Conservation (phyloP, 768 basidiomycete genomes). For the Lactarius akahatsu region DNA sequence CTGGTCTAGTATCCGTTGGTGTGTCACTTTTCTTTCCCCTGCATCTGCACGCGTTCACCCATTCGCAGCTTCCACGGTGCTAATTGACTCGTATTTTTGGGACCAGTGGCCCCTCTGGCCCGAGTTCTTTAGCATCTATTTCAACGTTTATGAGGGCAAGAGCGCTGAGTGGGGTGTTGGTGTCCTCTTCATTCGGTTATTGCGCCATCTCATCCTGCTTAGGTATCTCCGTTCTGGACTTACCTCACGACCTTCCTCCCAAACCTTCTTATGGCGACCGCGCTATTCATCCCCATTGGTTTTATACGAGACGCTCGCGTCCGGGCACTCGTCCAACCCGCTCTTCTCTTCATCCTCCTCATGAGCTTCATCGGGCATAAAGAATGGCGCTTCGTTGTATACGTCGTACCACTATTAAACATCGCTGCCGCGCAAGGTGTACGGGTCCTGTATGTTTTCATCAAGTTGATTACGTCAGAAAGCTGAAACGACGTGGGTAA, state of each 20-base stretch:
- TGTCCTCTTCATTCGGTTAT: conserved; percentile 22
- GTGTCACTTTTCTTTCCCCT: conserved; percentile 21
- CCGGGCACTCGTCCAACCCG: conserved; percentile 51
- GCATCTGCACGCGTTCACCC: neutral
- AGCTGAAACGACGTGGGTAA: neutral
- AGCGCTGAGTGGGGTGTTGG: conserved; percentile 90
- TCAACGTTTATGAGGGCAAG: conserved; percentile 87
- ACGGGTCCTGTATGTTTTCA: conserved; percentile 55
- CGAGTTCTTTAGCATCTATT: conserved; percentile 73
- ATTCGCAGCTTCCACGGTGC: conserved; percentile 53
- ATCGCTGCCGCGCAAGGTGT: conserved; percentile 71
- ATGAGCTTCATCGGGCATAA: conserved; percentile 88
- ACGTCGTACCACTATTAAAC: conserved; percentile 80
- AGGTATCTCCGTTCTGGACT: conserved; percentile 68
- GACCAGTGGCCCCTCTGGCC: conserved; percentile 74
- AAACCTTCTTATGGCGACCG: conserved; percentile 66
- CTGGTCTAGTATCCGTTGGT: conserved; percentile 56
- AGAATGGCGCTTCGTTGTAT: conserved; percentile 96
- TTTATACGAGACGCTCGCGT: conserved; percentile 47
- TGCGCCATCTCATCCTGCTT: conserved; percentile 18
- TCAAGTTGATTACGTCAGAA: neutral
- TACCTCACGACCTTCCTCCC: conserved; percentile 74
- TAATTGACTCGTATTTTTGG: conserved; percentile 90
- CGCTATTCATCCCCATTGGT: conserved; percentile 62
- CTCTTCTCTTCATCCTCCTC: conserved; percentile 52